Base-by-base conservation (phyloP, 352 stramenopile species). In the Thalassiosira mediterranea region DNA sequence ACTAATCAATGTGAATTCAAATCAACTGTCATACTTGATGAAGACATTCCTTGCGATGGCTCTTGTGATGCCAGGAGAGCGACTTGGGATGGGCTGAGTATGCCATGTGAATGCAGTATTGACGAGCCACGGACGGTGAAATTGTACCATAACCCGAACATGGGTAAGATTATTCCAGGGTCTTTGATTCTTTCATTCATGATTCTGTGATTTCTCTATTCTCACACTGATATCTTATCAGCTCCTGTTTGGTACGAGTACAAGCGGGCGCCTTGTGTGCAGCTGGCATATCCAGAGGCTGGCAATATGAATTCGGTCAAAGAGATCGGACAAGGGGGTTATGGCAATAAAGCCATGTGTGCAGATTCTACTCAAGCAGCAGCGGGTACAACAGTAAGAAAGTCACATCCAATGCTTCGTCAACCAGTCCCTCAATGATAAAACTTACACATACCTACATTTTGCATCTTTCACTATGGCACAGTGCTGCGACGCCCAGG, bases 181-280 rank as follows among this genome's bases (percentile, higher is more conserved):
- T n/a, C n/a, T n/a, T n/a, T n/a, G n/a, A n/a, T n/a, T n/a, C n/a
- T n/a, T n/a, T n/a, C n/a, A n/a, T n/a, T n/a, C n/a, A n/a, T n/a
- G n/a, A n/a, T n/a, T n/a, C n/a, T n/a, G n/a, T n/a, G n/a, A n/a
- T n/a, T n/a, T n/a, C n/a, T n/a, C n/a, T n/a, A n/a, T n/a, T n/a
- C n/a, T n/a, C n/a, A n/a, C n/a, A n/a, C n/a, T n/a, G n/a, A n/a
- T n/a, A n/a, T n/a, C n/a, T n/a, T 62, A 60, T 10, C 37, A 46
- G 56, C 60, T 29, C 69, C 73, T 29, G 53, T 84, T 60, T 89
- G 79, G 67, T 89, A 84, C 60, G 81, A 88, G 53, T 90, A 89
- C 66, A 42, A 82, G 0, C 61, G 63, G 0, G 34, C 28, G 11
- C 53, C 76, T n/a, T 88, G 81, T 73, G 77, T 84, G 2, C 40